Evolutionary conservation across 306 rosid genomes (phyloP).

Genomic region (Prunus armeniaca): DNA sequence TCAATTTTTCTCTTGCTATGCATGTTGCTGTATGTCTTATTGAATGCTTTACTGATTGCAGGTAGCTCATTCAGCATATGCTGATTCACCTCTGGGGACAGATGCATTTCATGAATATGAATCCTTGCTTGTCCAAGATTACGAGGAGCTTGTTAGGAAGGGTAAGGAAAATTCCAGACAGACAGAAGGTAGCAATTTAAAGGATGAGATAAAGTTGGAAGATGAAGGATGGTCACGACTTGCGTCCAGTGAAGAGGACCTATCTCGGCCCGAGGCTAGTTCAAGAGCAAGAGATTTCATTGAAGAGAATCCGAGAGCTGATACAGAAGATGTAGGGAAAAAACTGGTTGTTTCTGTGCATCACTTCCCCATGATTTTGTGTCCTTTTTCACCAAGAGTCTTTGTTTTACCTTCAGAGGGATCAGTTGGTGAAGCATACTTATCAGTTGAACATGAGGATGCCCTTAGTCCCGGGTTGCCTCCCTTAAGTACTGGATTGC

Average conservation of each 20-base stretch:
- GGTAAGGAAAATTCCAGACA: slow-evolving; percentile 30
- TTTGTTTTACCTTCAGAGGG: slow-evolving; percentile 97
- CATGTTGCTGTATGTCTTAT: slow-evolving; percentile 3
- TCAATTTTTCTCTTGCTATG: not conserved
- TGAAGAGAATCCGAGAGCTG: slow-evolving; percentile 43
- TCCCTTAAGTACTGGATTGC: slow-evolving; percentile 69
- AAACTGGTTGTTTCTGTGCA: slow-evolving; percentile 72
- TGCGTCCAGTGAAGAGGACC: slow-evolving; percentile 47
- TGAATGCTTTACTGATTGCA: slow-evolving; percentile 36
- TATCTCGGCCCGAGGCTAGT: slow-evolving; percentile 45
- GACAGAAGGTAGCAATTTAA: slow-evolving; percentile 33
- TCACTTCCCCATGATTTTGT: slow-evolving; percentile 87
- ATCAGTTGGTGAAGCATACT: slow-evolving; percentile 67
- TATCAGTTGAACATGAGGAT: slow-evolving; percentile 67
- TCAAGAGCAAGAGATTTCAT: slow-evolving; percentile 52
- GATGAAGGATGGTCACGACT: slow-evolving; percentile 54
- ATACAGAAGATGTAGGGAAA: slow-evolving; percentile 44
- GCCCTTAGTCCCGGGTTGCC: slow-evolving; percentile 87
- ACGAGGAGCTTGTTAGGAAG: slow-evolving; percentile 73
- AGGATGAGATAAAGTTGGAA: slow-evolving; percentile 33
- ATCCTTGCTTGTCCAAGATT: slow-evolving; percentile 88
- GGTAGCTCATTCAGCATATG: slow-evolving; percentile 73
- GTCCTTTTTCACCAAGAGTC: slow-evolving; percentile 87
- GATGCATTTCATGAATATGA: slow-evolving; percentile 92
- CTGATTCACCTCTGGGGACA: slow-evolving; percentile 94